phyloP scores from a whole-genome alignment of 208 protist genomes.

The Leishmania major region DNA sequence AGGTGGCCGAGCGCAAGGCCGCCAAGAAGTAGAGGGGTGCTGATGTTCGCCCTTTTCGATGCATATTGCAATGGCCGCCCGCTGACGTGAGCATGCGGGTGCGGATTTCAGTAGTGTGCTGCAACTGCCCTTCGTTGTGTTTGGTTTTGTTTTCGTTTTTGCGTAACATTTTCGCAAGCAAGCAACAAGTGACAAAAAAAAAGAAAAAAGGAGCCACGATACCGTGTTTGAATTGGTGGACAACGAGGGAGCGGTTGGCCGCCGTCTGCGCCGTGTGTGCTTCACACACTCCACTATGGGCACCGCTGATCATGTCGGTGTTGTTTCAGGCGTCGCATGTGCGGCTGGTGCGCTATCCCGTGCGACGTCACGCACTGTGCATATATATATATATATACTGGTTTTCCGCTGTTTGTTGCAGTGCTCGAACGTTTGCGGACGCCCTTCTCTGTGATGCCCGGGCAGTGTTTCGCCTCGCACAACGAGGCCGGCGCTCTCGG shows the following conservation, averaged over 20 bases:
- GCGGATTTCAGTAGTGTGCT: neutral
- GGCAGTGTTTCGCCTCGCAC: neutral
- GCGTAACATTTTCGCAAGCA: neutral
- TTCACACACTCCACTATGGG: neutral
- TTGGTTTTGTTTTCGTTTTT: conserved; percentile 22
- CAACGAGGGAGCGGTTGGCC: neutral
- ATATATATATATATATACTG: neutral
- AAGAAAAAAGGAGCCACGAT: neutral
- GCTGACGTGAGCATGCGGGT: neutral
- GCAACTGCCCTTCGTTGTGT: conserved; percentile 9
- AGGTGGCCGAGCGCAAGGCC: conserved; percentile 91
- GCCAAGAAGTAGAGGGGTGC: conserved; percentile 81
- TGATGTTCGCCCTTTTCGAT: neutral
- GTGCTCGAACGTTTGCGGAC: neutral
- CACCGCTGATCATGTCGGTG: neutral
- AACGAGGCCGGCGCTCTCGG: no score
- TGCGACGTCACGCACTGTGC: neutral
- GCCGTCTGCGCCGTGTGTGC: neutral
- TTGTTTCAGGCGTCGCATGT: neutral
- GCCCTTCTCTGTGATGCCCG: neutral
- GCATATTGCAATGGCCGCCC: neutral
- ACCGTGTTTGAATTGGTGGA: neutral
- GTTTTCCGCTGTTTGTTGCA: no score
- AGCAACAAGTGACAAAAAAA: neutral
- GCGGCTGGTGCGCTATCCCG: neutral